These are phyloP conservation scores for Mangifera indica DNA, from an alignment of 345 rosid species.

Conservation along the genomic window DNA sequence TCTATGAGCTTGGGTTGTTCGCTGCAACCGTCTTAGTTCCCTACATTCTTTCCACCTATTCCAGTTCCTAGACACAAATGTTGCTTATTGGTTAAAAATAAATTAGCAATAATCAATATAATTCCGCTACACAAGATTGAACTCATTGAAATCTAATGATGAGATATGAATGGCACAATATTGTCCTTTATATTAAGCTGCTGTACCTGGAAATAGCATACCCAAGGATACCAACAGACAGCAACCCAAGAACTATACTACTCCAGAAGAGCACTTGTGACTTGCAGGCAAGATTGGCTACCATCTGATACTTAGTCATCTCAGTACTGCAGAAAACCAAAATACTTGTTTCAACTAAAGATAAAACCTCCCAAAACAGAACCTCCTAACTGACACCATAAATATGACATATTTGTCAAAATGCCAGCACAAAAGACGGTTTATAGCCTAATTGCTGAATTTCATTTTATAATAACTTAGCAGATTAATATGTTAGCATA, in stretches of 20 bases:
- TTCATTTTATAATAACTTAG: background rate
- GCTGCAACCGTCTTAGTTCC: slow-evolving; percentile 41
- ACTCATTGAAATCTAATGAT: background rate
- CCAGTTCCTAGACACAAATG: slow-evolving; percentile 62
- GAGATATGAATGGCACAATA: background rate
- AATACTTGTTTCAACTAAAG: background rate
- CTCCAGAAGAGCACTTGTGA: slow-evolving; percentile 63
- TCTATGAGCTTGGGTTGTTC: slow-evolving; percentile 24
- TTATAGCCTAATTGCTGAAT: background rate
- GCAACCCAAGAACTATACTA: slow-evolving; percentile 57
- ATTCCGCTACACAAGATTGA: background rate
- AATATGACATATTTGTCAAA: background rate
- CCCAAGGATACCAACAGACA: slow-evolving; percentile 75
- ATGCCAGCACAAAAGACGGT: background rate
- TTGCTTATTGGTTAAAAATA: background rate
- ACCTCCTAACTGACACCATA: background rate
- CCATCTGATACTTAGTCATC: slow-evolving; percentile 76
- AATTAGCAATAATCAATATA: background rate
- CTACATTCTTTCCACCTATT: slow-evolving; percentile 68
- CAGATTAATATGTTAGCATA: too few relatives aligned
- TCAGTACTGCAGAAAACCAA: slow-evolving; percentile 59
- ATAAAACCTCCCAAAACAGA: background rate
- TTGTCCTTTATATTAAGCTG: background rate
- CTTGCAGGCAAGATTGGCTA: slow-evolving; percentile 57
- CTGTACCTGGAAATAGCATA: slow-evolving; percentile 66